Evolutionary conservation across 495 filamentous ascomycete genomes (phyloP).

Genomic region (Penicillium bialowiezense): DNA sequence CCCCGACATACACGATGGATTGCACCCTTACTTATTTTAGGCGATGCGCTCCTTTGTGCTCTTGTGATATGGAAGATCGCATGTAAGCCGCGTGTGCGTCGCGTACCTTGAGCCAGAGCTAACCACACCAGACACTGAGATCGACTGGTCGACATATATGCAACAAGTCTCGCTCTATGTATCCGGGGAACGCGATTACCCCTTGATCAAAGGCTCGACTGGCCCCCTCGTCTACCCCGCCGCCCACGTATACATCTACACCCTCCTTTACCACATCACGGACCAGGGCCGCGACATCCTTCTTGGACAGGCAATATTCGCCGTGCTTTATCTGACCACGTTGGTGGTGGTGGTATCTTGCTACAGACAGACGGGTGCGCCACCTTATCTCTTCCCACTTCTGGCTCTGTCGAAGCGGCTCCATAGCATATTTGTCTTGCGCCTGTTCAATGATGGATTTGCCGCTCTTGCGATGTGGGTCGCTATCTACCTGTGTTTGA

Average conservation of each 20-base stretch:
- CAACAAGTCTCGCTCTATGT: conserved; percentile 79
- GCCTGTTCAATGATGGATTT: conserved; percentile 94
- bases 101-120: conserved; percentile 13
- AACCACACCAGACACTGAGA: conserved; percentile 78
- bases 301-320: conserved; percentile 78
- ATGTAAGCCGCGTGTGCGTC: conserved; percentile 55
- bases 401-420: conserved; percentile 87
- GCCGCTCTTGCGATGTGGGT: conserved; percentile 77
- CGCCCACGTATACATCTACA: conserved; percentile 89
- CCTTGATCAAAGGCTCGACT: conserved; percentile 78
- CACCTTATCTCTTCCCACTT: conserved; percentile 84
- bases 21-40: conserved; percentile 63
- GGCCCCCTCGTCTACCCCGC: conserved; percentile 94
- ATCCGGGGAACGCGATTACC: conserved; percentile 84
- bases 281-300: conserved; percentile 72
- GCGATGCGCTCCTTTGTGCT: conserved; percentile 69
- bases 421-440: conserved; percentile 88
- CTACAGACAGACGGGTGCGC: conserved; percentile 75
- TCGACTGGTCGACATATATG: conserved; percentile 98
- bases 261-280: conserved; percentile 73
- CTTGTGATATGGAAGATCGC: conserved; percentile 81
- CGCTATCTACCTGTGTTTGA: conserved; percentile 74
- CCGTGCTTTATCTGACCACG: conserved; percentile 69
- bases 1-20: conserved; percentile 61
- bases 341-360: conserved; percentile 75